These are phyloP conservation scores for Termitomyces sp. DNA, from an alignment of 768 basidiomycete genomes.

Conservation along the genomic window DNA sequence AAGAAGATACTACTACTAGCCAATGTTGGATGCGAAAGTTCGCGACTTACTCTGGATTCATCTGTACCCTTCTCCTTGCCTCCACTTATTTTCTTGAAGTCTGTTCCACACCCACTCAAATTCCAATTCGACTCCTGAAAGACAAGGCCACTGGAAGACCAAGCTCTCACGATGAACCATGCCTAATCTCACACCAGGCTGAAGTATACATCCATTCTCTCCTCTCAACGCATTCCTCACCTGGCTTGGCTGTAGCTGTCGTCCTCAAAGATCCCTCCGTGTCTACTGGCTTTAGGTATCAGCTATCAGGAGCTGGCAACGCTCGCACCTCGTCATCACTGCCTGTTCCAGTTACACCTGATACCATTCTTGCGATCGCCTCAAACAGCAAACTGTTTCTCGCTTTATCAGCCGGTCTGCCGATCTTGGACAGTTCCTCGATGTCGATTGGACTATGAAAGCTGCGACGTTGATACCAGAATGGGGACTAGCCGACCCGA, in stretches of 20 bases:
- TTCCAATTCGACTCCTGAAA: neutral
- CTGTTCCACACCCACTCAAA: neutral
- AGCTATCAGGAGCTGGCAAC: slow-evolving; percentile 38
- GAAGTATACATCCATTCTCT: slow-evolving; percentile 18
- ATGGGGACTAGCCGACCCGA: slow-evolving; percentile 38
- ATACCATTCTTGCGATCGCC: slow-evolving; percentile 44
- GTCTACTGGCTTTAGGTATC: slow-evolving; percentile 33
- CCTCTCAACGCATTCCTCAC: slow-evolving; percentile 34
- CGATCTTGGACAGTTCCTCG: slow-evolving; percentile 37
- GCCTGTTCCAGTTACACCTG: slow-evolving; percentile 34
- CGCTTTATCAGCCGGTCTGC: slow-evolving; percentile 36
- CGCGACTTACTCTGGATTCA: neutral
- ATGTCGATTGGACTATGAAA: slow-evolving; percentile 38
- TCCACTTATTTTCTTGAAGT: neutral
- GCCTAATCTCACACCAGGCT: slow-evolving; percentile 8
- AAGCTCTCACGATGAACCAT: neutral
- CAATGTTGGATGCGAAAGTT: neutral
- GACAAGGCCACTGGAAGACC: too few relatives aligned
- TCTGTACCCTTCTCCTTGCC: neutral
- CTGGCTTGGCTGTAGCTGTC: slow-evolving; percentile 40
- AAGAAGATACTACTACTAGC: neutral
- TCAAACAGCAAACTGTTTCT: slow-evolving; percentile 45
- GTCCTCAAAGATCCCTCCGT: slow-evolving; percentile 31
- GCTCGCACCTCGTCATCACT: slow-evolving; percentile 26
- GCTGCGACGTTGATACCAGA: slow-evolving; percentile 35